phyloP scores from a whole-genome alignment of 805 yeast species.

The Wickerhamiella alocasiicola region DNA sequence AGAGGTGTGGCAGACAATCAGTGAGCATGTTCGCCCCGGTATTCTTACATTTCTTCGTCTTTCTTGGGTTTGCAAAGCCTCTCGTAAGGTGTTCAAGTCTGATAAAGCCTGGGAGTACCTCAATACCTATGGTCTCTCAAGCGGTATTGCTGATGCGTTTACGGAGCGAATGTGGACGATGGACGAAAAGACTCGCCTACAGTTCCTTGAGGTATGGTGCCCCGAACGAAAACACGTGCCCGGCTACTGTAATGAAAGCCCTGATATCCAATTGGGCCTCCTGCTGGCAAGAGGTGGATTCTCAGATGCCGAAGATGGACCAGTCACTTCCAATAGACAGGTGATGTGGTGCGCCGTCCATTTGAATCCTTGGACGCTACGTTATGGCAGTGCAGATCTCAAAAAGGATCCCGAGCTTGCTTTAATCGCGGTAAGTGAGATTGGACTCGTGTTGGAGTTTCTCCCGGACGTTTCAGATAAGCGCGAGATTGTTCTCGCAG shows the following conservation, averaged over 20 bases:
- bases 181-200: background rate
- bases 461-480: background rate
- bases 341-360: background rate
- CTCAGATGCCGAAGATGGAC: background rate
- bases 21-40: background rate
- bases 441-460: background rate
- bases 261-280: background rate
- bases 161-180: background rate
- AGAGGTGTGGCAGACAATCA: background rate
- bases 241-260: background rate
- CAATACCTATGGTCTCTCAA: background rate
- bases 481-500: background rate
- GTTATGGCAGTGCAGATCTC: background rate
- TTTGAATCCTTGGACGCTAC: background rate
- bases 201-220: background rate
- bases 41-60: background rate
- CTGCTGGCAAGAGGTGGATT: background rate
- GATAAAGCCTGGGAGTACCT: conserved; percentile 1
- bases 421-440: background rate
- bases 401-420: background rate
- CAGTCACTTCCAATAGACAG: background rate
- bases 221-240: background rate
- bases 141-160: background rate
- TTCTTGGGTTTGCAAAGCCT: background rate
- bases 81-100: background rate